A percentile compares a stretch with the other conserved stretches of the same genome.
These are phyloP conservation scores for Aspergillus nanangensis DNA, from an alignment of 495 filamentous ascomycete genomes.

Conservation along the genomic window DNA sequence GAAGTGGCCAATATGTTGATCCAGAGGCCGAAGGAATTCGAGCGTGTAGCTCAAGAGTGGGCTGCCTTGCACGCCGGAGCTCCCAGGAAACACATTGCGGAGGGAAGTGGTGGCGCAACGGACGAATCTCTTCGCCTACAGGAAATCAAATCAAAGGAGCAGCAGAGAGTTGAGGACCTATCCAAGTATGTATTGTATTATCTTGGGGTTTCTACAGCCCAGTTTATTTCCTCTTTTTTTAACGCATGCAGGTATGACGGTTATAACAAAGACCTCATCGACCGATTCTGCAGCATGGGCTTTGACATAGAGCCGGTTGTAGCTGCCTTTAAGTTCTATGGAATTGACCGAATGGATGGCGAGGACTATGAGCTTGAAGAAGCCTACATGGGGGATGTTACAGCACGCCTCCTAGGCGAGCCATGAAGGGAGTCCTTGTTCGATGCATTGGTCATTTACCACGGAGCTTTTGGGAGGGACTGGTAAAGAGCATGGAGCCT, in stretches of 20 bases:
- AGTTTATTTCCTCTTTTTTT: slow-evolving; percentile 10
- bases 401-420: slow-evolving; percentile 78
- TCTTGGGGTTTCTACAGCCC: too few species aligned
- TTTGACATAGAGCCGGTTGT: slow-evolving; percentile 90
- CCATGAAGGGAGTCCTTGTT: slow-evolving; percentile 42
- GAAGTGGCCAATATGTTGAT: slow-evolving; percentile 93
- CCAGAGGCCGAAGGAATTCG: slow-evolving; percentile 70
- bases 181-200: slow-evolving; percentile 34
- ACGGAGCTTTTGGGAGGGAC: background rate
- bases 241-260: slow-evolving; percentile 75
- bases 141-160: slow-evolving; percentile 37
- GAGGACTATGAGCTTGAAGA: slow-evolving; percentile 81
- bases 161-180: slow-evolving; percentile 38
- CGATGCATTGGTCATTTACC: slow-evolving; percentile 3
- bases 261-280: slow-evolving; percentile 80
- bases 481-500: background rate
- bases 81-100: slow-evolving; percentile 48
- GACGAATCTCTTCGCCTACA: slow-evolving; percentile 47
- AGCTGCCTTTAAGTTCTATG: slow-evolving; percentile 73
- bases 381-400: slow-evolving; percentile 85
- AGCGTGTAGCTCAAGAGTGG: slow-evolving; percentile 84
- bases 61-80: slow-evolving; percentile 80
- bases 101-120: slow-evolving; percentile 45
- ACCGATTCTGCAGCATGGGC: slow-evolving; percentile 90
- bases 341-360: slow-evolving; percentile 71